Base-by-base conservation (phyloP, 1,284 basidiomycete species). In the Phlebopus sp. region DNA sequence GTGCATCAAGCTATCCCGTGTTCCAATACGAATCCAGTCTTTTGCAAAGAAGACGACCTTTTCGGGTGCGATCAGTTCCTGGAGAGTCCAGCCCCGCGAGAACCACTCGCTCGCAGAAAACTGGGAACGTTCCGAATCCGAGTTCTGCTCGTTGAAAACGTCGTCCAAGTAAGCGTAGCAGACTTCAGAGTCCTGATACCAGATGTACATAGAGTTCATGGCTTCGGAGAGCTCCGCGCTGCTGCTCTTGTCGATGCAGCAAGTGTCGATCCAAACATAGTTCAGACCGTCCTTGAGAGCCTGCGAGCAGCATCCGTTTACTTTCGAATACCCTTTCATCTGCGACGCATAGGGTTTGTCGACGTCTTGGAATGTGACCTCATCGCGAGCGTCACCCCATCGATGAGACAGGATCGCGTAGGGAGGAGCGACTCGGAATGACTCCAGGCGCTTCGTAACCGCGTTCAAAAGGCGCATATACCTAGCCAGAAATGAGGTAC, bases 381-480 rank as follows among this genome's bases (percentile, higher is more conserved):
- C 62, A 25, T 60, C 57, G 1, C 42, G 50, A 19, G 51, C 47
- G 11, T 46, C 36, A 1, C 61, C 51, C 53, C 53, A 58, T 39
- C 51, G 50, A 23, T 57, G 61, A 11, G 53, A 59, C 58, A 56
- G 38, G 47, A 71, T 52, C 54, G 56, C 44, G 57, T 67, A 59
- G 1, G 45, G 17, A 14, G 32, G 42, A 14, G 13, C 29, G 13
- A 2, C 5, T 13, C 50, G 46, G 15, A 60, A 42, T 27, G 56
- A 10, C 11, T 61, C 62, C 29, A 63, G 37, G 21, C 54, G 49
- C 34, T 5, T 42, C 14, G 51, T 57, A 15, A 1, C 31, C 32
- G 59, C 42, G 78, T 90, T 85, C 34, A 67, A 57, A 48, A 67
- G 59, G 31, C 52, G 61, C 64, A 62, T 67, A n/a, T 2, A 42